These are phyloP conservation scores for Colletotrichum musicola DNA, from an alignment of 2,329 filamentous ascomycete species.

Conservation along the genomic window DNA sequence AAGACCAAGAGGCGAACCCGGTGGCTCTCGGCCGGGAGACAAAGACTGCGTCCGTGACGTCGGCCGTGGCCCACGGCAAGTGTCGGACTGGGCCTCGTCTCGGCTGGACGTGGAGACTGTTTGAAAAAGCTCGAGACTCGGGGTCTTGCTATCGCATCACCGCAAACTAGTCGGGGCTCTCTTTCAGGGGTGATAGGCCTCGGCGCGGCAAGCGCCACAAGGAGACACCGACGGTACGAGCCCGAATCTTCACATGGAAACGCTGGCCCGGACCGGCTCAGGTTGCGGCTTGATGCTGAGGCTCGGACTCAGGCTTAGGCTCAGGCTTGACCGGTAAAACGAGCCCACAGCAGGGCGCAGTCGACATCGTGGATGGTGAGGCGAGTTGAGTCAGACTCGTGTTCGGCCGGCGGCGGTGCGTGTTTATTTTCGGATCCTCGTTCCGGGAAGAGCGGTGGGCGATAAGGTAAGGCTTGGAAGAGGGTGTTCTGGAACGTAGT, in stretches of 20 bases:
- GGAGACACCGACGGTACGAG: slow-evolving; percentile 23
- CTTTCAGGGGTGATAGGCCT: slow-evolving; percentile 13
- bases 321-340: slow-evolving; percentile 12
- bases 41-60: slow-evolving; percentile 31
- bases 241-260: slow-evolving; percentile 2
- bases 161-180: not conserved
- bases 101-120: slow-evolving; percentile 16
- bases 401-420: slow-evolving; percentile 33
- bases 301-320: not conserved
- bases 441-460: slow-evolving; percentile 30
- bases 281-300: not conserved
- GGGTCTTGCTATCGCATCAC: not conserved
- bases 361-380: slow-evolving; percentile 21
- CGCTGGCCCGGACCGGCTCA: not conserved
- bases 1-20: slow-evolving; percentile 22
- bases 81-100: slow-evolving; percentile 12
- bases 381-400: slow-evolving; percentile 28
- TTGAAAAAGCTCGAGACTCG: not conserved
- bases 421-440: slow-evolving; percentile 35
- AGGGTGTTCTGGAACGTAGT: slow-evolving; percentile 25
- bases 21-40: slow-evolving; percentile 14
- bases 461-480: slow-evolving; percentile 7
- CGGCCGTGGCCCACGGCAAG: slow-evolving; percentile 33
- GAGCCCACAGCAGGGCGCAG: slow-evolving; percentile 36
- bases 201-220: slow-evolving; percentile 35